Evolutionary conservation across 2,329 filamentous ascomycete genomes (phyloP), one percentile per base, ranked within the genome.

Genomic region (Botrytis hyacinthi): DNA sequence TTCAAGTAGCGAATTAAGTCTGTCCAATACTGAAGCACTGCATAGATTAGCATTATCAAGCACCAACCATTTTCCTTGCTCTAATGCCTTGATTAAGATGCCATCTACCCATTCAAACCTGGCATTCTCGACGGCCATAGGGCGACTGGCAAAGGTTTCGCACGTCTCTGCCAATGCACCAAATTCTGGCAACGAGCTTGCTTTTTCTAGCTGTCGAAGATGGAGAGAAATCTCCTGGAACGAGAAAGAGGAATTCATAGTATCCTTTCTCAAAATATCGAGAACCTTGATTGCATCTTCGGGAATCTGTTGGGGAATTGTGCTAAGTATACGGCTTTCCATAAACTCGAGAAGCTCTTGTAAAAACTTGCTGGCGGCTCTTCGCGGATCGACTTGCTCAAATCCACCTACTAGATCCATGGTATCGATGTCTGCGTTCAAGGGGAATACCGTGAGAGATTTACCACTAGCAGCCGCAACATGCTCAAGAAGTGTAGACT

Each of bases 371-470:
- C 92, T 90, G 7, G 93, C 85, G 75, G 92, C 89, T 72, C 95
- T 88, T 70, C 92, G 86, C 35, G 93, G 90, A 80, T 99, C 96
- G 29, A 93, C 91, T 82, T 99, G 96, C 81, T 99, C 96, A 80
- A 97, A 99, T 0, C 96, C 96, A 79, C 96, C 96, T 73, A 99
- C 93, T 73, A 99, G 89, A 82, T 99, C 96, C 90, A 97, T 97
- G 0, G 95, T 95, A 81, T 99, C 96, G 62, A 97, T 93, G 78
- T 99, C 97, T 10, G 95, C 92, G 80, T 97, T 99, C 83, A 99
- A 90, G 0, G 95, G 91, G 78, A 98, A 93, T 26, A 94, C 92
- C 46, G 95, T 88, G 5, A 98, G 84, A 1, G 90, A 86, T 72
- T 92, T 92, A 37, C 96, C 96, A 60, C 89, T 89, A 37, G 92